phyloP scores from a whole-genome alignment of 148 eudicot genomes.

The Rhododendron griersonianum region DNA sequence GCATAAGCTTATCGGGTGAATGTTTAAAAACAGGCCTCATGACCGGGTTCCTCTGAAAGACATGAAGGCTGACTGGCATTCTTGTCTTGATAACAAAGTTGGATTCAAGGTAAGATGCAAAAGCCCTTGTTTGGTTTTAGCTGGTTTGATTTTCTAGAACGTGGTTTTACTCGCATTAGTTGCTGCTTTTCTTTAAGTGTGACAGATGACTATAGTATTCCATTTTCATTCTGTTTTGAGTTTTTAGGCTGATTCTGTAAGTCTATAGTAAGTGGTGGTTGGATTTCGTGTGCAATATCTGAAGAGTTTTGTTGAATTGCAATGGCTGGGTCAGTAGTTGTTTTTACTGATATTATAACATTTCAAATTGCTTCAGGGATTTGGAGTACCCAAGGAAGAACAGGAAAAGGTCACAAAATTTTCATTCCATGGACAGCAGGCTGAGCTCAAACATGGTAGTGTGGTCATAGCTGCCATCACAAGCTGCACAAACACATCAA shows the following conservation, averaged over 20 bases:
- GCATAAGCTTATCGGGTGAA: neutral
- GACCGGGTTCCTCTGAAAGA: slow-evolving; percentile 80
- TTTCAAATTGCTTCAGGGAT: slow-evolving; percentile 49
- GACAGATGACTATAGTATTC: neutral
- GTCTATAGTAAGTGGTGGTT: neutral
- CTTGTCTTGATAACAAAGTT: slow-evolving; percentile 79
- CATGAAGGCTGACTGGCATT: slow-evolving; percentile 89
- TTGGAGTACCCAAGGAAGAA: slow-evolving; percentile 71
- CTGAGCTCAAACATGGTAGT: slow-evolving; percentile 86
- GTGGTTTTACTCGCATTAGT: neutral
- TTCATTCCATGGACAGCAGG: slow-evolving; percentile 74
- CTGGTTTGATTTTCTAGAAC: neutral
- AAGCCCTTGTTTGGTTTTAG: neutral
- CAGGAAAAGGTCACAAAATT: slow-evolving; percentile 78
- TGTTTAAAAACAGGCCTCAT: slow-evolving; percentile 56
- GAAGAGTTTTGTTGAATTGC: neutral
- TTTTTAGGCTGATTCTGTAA: neutral
- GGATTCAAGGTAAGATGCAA: slow-evolving; percentile 73
- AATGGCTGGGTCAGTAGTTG: neutral
- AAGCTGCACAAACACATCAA: slow-evolving; percentile 94
- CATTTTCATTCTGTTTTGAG: neutral
- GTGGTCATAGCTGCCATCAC: slow-evolving; percentile 95
- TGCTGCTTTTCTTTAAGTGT: neutral
- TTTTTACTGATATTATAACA: neutral
- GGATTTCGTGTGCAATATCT: neutral